Percentiles rank a stretch among this genome's conserved stretches.
These are phyloP conservation scores for Spathaspora gorwiae DNA, from an alignment of 805 yeast genomes.

Conservation along the genomic window DNA sequence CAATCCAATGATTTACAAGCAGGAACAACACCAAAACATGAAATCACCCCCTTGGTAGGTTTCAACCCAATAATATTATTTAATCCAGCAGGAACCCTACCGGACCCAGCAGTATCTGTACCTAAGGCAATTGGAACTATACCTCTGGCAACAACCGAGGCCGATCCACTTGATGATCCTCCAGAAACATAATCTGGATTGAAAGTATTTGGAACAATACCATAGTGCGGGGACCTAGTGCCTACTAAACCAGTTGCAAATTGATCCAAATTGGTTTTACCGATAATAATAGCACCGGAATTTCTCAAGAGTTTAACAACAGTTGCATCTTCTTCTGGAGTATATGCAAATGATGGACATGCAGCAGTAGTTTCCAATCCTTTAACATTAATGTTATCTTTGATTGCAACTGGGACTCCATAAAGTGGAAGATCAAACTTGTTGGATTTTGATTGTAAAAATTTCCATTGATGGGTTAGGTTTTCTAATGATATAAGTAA, in stretches of 20 bases:
- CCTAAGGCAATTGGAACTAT: slow-evolving; percentile 85
- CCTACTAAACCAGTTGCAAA: slow-evolving; percentile 98
- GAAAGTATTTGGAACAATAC: slow-evolving; percentile 79
- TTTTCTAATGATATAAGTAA: slow-evolving; percentile 63
- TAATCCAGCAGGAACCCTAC: slow-evolving; percentile 94
- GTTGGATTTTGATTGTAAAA: slow-evolving; percentile 58
- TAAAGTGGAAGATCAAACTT: slow-evolving; percentile 61
- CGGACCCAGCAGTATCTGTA: slow-evolving; percentile 98
- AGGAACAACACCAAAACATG: slow-evolving; percentile 91
- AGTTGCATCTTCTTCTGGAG: slow-evolving; percentile 69
- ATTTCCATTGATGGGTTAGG: slow-evolving; percentile 71
- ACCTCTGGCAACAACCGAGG: slow-evolving; percentile 85
- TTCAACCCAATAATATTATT: slow-evolving; percentile 90
- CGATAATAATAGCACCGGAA: slow-evolving; percentile 91
- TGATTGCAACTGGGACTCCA: slow-evolving; percentile 94
- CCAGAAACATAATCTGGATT: slow-evolving; percentile 79
- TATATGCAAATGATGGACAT: slow-evolving; percentile 77
- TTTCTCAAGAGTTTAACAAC: slow-evolving; percentile 67
- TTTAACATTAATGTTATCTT: slow-evolving; percentile 88
- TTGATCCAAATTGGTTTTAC: slow-evolving; percentile 94
- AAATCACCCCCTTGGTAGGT: slow-evolving; percentile 86
- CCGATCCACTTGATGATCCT: slow-evolving; percentile 96
- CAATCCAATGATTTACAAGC: slow-evolving; percentile 95
- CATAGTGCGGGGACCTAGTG: slow-evolving; percentile 83
- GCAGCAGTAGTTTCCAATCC: slow-evolving; percentile 90